phyloP scores from a whole-genome alignment of 1,284 basidiomycete species.

The Limonomyces culmigenus region DNA sequence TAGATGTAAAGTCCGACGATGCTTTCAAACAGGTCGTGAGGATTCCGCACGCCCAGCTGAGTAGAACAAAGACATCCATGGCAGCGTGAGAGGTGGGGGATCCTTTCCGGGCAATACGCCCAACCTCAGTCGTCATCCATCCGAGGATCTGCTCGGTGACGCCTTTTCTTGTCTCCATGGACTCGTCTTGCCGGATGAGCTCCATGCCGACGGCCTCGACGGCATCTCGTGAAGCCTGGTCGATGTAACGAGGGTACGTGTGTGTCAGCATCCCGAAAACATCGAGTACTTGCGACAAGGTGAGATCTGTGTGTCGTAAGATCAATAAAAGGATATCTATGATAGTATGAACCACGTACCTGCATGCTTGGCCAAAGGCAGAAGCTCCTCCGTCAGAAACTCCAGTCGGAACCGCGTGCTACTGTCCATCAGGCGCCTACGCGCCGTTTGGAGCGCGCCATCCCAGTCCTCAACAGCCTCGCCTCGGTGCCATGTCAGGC shows the following conservation, averaged over 20 bases:
- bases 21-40: slow-evolving; percentile 32
- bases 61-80: slow-evolving; percentile 49
- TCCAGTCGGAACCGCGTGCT: slow-evolving; percentile 35
- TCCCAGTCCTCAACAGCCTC: slow-evolving; percentile 36
- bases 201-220: slow-evolving; percentile 50
- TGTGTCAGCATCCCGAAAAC: slow-evolving; percentile 56
- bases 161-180: slow-evolving; percentile 27
- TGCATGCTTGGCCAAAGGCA: slow-evolving; percentile 38
- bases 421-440: slow-evolving; percentile 26
- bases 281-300: slow-evolving; percentile 46
- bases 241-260: slow-evolving; percentile 65
- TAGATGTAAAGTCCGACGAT: slow-evolving; percentile 26
- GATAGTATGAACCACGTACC: slow-evolving; percentile 22
- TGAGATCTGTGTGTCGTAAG: slow-evolving; percentile 31
- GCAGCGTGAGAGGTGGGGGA: slow-evolving; percentile 38
- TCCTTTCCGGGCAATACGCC: slow-evolving; percentile 29
- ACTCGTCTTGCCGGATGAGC: slow-evolving; percentile 41
- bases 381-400: slow-evolving; percentile 45
- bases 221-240: slow-evolving; percentile 50
- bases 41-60: slow-evolving; percentile 57
- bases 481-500: slow-evolving; percentile 31
- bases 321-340: background rate
- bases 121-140: slow-evolving; percentile 55
- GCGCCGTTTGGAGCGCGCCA: slow-evolving; percentile 33
- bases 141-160: slow-evolving; percentile 53